phyloP scores from a whole-genome alignment of 2,329 filamentous ascomycete genomes.

The Phaeosphaeriaceae sp. region DNA sequence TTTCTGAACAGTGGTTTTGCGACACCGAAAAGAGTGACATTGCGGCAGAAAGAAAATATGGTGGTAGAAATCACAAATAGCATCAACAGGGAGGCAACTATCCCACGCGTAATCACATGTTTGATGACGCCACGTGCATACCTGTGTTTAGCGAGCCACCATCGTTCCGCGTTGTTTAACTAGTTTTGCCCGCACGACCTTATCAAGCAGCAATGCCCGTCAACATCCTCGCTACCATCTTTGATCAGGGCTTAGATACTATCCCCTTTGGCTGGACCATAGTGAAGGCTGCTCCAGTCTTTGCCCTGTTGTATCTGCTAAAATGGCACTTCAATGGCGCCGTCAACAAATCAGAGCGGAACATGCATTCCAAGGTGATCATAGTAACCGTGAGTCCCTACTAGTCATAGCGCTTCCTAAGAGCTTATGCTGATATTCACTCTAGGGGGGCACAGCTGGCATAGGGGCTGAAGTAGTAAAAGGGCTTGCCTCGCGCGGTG shows the following conservation, averaged over 20 bases:
- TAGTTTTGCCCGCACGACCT: slow-evolving; percentile 19
- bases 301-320: slow-evolving; percentile 60
- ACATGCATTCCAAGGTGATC: slow-evolving; percentile 92
- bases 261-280: slow-evolving; percentile 62
- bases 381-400: slow-evolving; percentile 75
- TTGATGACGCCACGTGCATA: slow-evolving; percentile 35
- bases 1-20: neutral
- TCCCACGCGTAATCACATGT: slow-evolving; percentile 34
- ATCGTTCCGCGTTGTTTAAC: slow-evolving; percentile 31
- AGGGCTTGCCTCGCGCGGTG: slow-evolving; percentile 79
- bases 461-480: slow-evolving; percentile 80
- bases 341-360: slow-evolving; percentile 74
- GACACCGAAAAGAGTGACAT: slow-evolving; percentile 17
- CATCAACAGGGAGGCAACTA: slow-evolving; percentile 14
- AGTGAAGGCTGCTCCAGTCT: slow-evolving; percentile 59
- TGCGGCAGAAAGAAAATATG: slow-evolving; percentile 1
- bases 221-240: slow-evolving; percentile 61
- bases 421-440: slow-evolving; percentile 19
- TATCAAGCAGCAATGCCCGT: slow-evolving; percentile 62
- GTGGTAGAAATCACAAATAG: slow-evolving; percentile 1
- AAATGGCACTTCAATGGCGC: slow-evolving; percentile 83
- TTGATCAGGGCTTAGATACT: slow-evolving; percentile 60
- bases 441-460: slow-evolving; percentile 84
- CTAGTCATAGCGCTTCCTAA: neutral
- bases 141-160: slow-evolving; percentile 29